Evolutionary conservation across 768 basidiomycete genomes (phyloP), one percentile per base, ranked within the genome.

Genomic region (Lactifluus echinatus): DNA sequence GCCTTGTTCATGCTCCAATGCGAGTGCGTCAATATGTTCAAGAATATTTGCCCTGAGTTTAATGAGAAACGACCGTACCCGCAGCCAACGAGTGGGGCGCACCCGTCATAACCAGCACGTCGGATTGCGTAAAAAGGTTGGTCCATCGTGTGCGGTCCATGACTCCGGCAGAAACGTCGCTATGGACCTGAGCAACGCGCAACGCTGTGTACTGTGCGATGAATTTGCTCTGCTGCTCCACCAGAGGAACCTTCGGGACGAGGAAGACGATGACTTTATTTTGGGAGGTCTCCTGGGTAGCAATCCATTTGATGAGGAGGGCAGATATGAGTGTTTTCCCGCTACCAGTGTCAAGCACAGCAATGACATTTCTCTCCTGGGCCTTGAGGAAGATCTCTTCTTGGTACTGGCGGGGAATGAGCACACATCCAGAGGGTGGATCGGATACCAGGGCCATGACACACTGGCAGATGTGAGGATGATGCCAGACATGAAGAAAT

Each of bases 51-150:
- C 0, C 91, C 89, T 90, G 43, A 4, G 21, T 24, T 34, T n/a
- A 47, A 21, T 51, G 28, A 53, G 47, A 47, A 56, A n/a, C 51
- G 17, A 33, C 10, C 53, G 4, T 28, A 36, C 8, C 19, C 21
- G 2, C 17, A 11, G 11, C 5, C 37, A 37, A 40, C 53, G 36
- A 34, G 63, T 14, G 19, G 14, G 2, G 21, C 72, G 55, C 69
- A 89, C 88, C 82, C 11, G 93, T 93, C 83, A 92, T 87, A 2
- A 95, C 89, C 55, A 91, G 76, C 8, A 93, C 84, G 67, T 93
- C 89, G 40, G 81, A 72, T 6, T 73, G 68, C 55, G 77, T 72
- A 50, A 93, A 81, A 54, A 83, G 77, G 36, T 73, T 73, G 63
- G 71, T 75, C 91, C 90, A 93, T 48, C 76, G 76, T 12, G 64